Base-by-base conservation (phyloP, 352 stramenopile genomes). In the Bremia lactucae region DNA sequence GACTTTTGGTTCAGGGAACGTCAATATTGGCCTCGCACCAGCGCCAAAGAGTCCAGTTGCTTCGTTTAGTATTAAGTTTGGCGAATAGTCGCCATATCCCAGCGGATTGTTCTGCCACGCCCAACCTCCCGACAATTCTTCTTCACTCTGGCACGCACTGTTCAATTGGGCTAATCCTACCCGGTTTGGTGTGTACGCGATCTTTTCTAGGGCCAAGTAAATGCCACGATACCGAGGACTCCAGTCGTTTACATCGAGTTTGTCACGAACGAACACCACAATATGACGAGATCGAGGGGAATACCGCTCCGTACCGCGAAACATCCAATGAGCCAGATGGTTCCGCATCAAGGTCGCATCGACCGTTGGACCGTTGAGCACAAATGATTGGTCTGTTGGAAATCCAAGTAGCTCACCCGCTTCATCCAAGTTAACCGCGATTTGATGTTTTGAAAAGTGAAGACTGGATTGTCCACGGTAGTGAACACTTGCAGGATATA, bases 251-350 rank as follows among this genome's bases (percentile, higher is more conserved):
- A 55, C 28, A 38, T 51, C 47, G 7, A 67, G 35, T 8, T 26
- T 7, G 23, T 81, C 58, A 23, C 58, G 56, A 36, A 80, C 59
- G 38, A 77, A 86, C 7, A 86, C 48, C 4, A 72, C 70, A 23
- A 78, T 37, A 37, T 80, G 73, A 14, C 62, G 57, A 1, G 68
- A 76, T 2, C 68, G 66, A 0, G 73, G 70, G 1, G 65, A 80
- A 51, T 82, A 83, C 3, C 73, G 62, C 10, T 64, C 59, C n/a
- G 73, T 83, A 14, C 52, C 44, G 9, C 73, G 73, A 23, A 69
- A 86, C 49, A 86, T 49, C 69, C 68, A 80, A 24, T 86, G 73
- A 16, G 73, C 73, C 6, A 86, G 45, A 36, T 86, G 73, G 46
- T 86, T 86, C 10, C 70, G 62, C 26, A 86, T 56, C 21, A 86